Percentiles rank a stretch among this genome's conserved stretches.
These are phyloP conservation scores for Cystobasidiaceae sp. DNA, from an alignment of 1,284 basidiomycete genomes.

Conservation along the genomic window DNA sequence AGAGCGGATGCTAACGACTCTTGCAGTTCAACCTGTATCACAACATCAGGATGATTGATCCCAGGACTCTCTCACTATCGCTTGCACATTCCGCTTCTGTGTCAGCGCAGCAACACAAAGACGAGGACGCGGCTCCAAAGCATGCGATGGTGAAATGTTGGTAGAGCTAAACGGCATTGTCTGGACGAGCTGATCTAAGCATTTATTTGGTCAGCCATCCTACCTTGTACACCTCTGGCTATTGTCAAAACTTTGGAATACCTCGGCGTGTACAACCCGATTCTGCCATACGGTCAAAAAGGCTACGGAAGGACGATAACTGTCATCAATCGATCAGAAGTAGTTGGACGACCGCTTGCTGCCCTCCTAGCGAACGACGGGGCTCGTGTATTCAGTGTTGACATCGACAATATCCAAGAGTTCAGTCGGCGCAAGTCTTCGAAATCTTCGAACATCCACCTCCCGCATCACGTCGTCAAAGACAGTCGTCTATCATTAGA, in stretches of 20 bases:
- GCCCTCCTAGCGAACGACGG: slow-evolving; percentile 93
- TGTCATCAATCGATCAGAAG: slow-evolving; percentile 93
- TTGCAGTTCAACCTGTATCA: slow-evolving; percentile 86
- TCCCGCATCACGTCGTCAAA: slow-evolving; percentile 77
- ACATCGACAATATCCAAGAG: slow-evolving; percentile 84
- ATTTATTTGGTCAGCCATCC: slow-evolving; percentile 80
- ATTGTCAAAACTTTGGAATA: slow-evolving; percentile 89
- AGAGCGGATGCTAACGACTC: no score
- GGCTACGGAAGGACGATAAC: slow-evolving; percentile 90
- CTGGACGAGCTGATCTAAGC: no score
- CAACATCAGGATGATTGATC: slow-evolving; percentile 57
- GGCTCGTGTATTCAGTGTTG: slow-evolving; percentile 86
- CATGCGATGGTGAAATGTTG: slow-evolving; percentile 18
- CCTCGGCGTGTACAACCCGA: slow-evolving; percentile 83
- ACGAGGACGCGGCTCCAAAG: background rate
- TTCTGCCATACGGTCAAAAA: slow-evolving; percentile 88
- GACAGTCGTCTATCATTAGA: slow-evolving; percentile 60
- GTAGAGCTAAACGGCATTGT: background rate
- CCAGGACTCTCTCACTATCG: slow-evolving; percentile 47
- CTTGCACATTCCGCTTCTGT: slow-evolving; percentile 40
- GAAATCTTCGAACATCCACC: slow-evolving; percentile 49
- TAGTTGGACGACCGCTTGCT: slow-evolving; percentile 89
- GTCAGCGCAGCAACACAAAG: slow-evolving; percentile 4
- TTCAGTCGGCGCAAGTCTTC: slow-evolving; percentile 45
- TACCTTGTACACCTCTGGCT: slow-evolving; percentile 93